Conservation (phyloP, 2,329 filamentous ascomycete species). For the Exophiala mesophila region DNA sequence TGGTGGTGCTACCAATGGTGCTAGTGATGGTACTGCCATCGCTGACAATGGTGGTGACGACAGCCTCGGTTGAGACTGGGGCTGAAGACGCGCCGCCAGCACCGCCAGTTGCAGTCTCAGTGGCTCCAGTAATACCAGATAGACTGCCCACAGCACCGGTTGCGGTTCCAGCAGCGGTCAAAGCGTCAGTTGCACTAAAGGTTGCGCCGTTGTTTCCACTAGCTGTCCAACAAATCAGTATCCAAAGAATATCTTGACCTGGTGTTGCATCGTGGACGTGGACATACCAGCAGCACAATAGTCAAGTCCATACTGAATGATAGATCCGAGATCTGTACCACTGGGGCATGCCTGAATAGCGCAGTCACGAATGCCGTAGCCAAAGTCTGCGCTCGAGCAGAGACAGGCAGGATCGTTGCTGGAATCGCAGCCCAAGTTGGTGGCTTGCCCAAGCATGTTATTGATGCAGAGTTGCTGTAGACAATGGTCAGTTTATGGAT, state of each 20-base stretch:
- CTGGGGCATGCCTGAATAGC: slow-evolving; percentile 39
- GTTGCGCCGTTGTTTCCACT: too few species aligned
- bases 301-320: slow-evolving; percentile 32
- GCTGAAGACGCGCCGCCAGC: slow-evolving; percentile 16
- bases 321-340: slow-evolving; percentile 31
- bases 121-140: slow-evolving; percentile 9
- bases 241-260: too few species aligned
- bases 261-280: too few species aligned
- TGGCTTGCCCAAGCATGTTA: slow-evolving; percentile 41
- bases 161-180: slow-evolving; percentile 9
- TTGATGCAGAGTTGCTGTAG: slow-evolving; percentile 40
- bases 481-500: slow-evolving; percentile 15
- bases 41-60: slow-evolving; percentile 21
- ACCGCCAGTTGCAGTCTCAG: slow-evolving; percentile 1
- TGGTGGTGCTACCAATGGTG: slow-evolving; percentile 24
- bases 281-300: slow-evolving; percentile 33
- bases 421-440: slow-evolving; percentile 35
- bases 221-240: too few species aligned
- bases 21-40: slow-evolving; percentile 26
- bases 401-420: slow-evolving; percentile 35
- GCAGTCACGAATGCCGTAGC: slow-evolving; percentile 45
- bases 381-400: slow-evolving; percentile 39
- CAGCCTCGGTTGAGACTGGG: slow-evolving; percentile 21
- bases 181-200: slow-evolving; percentile 14
- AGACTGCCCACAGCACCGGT: slow-evolving; percentile 14